Percentiles rank a stretch among this genome's conserved stretches.
These are phyloP conservation scores for Mollisia scopiformis DNA, from an alignment of 2,329 filamentous ascomycete genomes.

Conservation along the genomic window DNA sequence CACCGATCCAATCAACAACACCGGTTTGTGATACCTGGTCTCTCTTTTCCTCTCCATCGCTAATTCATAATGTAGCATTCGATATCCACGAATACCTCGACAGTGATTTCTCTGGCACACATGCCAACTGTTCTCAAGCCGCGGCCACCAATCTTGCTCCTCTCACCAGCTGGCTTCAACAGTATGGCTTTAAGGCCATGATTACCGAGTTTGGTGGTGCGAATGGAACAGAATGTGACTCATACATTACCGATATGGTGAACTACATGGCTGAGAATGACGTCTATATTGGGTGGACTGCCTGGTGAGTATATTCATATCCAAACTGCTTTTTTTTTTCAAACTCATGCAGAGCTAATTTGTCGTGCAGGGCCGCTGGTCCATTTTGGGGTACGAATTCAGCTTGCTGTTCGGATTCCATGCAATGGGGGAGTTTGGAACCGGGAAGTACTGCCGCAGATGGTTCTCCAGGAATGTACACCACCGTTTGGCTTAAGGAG, in stretches of 20 bases:
- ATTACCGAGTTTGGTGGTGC: conserved; percentile 53
- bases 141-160: conserved; percentile 43
- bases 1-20: conserved; percentile 50
- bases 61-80: conserved; percentile 37
- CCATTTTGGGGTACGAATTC: conserved; percentile 50
- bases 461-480: conserved; percentile 47
- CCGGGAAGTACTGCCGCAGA: conserved; percentile 47
- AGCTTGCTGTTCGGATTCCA: conserved; percentile 46
- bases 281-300: conserved; percentile 54
- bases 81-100: conserved; percentile 57
- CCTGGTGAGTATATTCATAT: too few species aligned
- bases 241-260: conserved; percentile 46
- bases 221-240: conserved; percentile 45
- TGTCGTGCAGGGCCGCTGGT: too few species aligned
- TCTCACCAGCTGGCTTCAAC: conserved; percentile 49
- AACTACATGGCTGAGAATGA: conserved; percentile 50
- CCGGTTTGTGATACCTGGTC: conserved; percentile 27
- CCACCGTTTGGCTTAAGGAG: conserved; percentile 48
- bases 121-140: conserved; percentile 44
- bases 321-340: too few species aligned
- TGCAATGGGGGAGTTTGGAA: conserved; percentile 48
- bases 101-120: conserved; percentile 48
- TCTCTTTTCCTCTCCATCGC: neutral
- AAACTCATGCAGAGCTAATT: too few species aligned
- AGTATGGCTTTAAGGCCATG: conserved; percentile 50